Evolutionary conservation across 2,329 filamentous ascomycete genomes (phyloP).

Genomic region (Fusarium nodosum): DNA sequence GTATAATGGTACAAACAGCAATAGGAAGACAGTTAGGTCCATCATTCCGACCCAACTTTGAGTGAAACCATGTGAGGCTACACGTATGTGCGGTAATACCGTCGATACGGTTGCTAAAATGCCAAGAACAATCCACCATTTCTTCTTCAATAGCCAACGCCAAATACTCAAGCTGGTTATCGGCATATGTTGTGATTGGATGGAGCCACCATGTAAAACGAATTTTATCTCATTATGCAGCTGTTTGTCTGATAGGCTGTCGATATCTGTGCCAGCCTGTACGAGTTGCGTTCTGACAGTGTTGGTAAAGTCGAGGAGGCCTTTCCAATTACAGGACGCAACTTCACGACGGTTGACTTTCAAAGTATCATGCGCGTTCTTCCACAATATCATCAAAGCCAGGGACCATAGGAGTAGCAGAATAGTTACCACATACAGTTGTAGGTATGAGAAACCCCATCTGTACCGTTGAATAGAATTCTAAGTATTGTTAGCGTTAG

Average conservation of each 20-base stretch:
- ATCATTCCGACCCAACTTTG: too few relatives aligned
- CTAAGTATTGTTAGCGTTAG: fast-evolving
- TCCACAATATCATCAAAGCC: neutral
- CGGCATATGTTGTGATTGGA: neutral
- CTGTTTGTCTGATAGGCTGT: neutral
- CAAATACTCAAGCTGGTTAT: neutral
- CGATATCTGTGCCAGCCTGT: neutral
- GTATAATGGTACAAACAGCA: neutral
- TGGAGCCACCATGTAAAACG: neutral
- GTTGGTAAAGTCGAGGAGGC: neutral
- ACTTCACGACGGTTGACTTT: neutral
- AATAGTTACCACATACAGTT: neutral
- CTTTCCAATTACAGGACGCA: constrained; percentile 4
- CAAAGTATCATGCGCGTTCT: neutral
- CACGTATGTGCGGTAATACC: too few relatives aligned
- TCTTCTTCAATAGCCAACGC: neutral
- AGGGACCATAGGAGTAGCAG: constrained; percentile 6
- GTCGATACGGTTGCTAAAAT: neutral
- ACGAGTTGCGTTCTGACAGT: neutral
- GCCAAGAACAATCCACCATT: fast-evolving
- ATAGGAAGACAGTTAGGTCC: too few relatives aligned
- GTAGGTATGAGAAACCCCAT: constrained; percentile 32
- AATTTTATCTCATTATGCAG: neutral
- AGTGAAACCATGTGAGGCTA: too few relatives aligned
- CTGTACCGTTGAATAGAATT: neutral